Percentiles rank a stretch among this genome's conserved stretches.
Conservation (phyloP, 495 filamentous ascomycete species). For the Penicillium simplicissimum region DNA sequence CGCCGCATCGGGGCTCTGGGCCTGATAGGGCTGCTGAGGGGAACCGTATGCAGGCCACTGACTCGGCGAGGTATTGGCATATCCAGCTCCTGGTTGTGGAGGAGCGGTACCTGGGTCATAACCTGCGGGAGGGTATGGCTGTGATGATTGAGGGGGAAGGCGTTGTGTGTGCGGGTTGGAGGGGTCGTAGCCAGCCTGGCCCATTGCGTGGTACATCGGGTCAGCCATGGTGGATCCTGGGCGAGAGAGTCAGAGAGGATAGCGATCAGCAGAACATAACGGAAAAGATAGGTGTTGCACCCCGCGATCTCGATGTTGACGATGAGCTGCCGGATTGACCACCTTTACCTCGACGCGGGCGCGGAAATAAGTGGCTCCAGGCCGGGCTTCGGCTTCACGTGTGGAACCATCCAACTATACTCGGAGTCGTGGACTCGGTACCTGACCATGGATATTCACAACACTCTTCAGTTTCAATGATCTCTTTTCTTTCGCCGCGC, state of each 20-base stretch:
- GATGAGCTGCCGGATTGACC: conserved; percentile 40
- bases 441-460: not conserved
- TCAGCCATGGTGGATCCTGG: conserved; percentile 64
- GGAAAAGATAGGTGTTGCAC: conserved; percentile 12
- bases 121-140: conserved; percentile 35
- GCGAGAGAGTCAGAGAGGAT: conserved; percentile 2
- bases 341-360: conserved; percentile 30
- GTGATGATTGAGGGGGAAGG: conserved; percentile 48
- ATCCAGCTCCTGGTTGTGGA: conserved; percentile 58
- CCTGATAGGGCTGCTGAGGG: conserved; percentile 32
- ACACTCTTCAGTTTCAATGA: not conserved
- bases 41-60: conserved; percentile 50
- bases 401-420: conserved; percentile 6
- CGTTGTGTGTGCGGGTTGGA: conserved; percentile 64
- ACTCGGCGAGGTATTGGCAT: conserved; percentile 39
- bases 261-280: conserved; percentile 19
- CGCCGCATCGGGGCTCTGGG: conserved; percentile 30
- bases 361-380: conserved; percentile 43
- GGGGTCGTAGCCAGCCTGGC: conserved; percentile 63
- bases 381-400: conserved; percentile 18
- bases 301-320: conserved; percentile 32
- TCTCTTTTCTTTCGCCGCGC: not conserved
- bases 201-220: conserved; percentile 76
- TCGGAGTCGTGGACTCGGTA: not conserved
- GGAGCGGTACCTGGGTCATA: conserved; percentile 54